Evolutionary conservation across 352 stramenopile genomes (phyloP), one percentile per base, ranked within the genome.

Genomic region (Pythium rishiriense): DNA sequence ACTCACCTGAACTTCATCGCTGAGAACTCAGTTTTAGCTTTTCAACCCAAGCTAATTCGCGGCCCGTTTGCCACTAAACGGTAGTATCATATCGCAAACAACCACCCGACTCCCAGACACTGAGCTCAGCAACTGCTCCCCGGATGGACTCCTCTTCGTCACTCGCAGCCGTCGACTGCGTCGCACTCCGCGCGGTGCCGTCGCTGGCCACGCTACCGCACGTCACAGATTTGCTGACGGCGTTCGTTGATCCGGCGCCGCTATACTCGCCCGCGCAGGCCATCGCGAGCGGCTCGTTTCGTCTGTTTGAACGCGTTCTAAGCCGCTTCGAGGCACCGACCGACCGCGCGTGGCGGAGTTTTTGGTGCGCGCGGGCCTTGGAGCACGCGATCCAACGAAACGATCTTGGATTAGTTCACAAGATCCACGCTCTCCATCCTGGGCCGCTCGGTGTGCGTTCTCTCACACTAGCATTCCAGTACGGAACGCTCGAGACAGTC

Each of bases 401-500:
- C 35, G 52, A 59, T n/a, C 33, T 57, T 12, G 5, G 3, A 2
- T 51, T 60, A 22, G 53, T 26, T 12, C 4, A 60, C 24, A 47
- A 25, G 35, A 50, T 60, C 26, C 39, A 60, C 53, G 41, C 3
- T 1, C 11, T 60, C 9, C 53, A 60, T 37, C 53, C 53, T 10
- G 39, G 37, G 24, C 53, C 53, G 21, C 35, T 60, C 35, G 53
- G 26, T 14, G 22, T 60, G 14, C 17, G 26, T 37, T 39, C 39
- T 0, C 28, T 62, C 17, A 3, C 52, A n/a, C 15, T 41, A 5
- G 55, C 55, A n/a, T 19, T 62, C 25, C 0, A 29, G 1, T 33
- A 53, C 14, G 25, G 26, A 8, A 39, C 42, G 12, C 26, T 62
- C 10, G 55, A 62, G 43, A 37, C 45, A 10, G 55, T 62, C 2